Percentiles rank a stretch among this genome's conserved stretches.
These are phyloP conservation scores for Tulasnella sp. DNA, from an alignment of 768 basidiomycete genomes.

Conservation along the genomic window DNA sequence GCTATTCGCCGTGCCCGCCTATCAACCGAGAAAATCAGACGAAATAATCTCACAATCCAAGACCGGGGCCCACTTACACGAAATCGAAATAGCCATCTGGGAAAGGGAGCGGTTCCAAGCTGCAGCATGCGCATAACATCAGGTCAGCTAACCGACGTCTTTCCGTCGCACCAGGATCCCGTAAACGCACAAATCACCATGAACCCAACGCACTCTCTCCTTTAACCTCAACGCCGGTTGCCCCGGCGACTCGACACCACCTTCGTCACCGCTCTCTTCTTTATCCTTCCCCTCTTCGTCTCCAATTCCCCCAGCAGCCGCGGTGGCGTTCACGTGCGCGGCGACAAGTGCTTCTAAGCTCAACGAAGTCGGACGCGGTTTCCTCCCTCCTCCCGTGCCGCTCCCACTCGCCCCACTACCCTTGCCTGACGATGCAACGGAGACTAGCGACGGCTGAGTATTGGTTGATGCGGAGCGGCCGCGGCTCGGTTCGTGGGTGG, in stretches of 20 bases:
- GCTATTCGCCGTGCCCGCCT: constrained; percentile 70
- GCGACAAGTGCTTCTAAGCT: constrained; percentile 17
- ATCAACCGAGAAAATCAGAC: background rate
- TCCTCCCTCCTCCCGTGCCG: background rate
- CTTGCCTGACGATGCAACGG: background rate
- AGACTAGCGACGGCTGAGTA: constrained; percentile 37
- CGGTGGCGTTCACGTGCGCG: background rate
- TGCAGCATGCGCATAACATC: constrained; percentile 35
- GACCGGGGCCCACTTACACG: constrained; percentile 50
- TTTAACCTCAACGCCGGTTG: constrained; percentile 39
- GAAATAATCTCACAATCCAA: constrained; percentile 28
- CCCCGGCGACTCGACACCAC: background rate
- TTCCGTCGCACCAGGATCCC: background rate
- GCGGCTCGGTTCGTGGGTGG: background rate
- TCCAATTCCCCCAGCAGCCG: background rate
- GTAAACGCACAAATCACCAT: constrained; percentile 61
- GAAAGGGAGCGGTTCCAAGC: constrained; percentile 68
- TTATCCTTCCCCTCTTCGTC: background rate
- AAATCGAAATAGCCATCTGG: constrained; percentile 70
- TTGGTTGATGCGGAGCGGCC: constrained; percentile 1
- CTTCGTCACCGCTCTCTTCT: background rate
- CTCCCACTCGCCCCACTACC: background rate
- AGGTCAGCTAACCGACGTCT: background rate
- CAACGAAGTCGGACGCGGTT: constrained; percentile 1
- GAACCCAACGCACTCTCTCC: constrained; percentile 64